Conservation (phyloP, 805 yeast species). For the Suhomyces pyralidae region DNA sequence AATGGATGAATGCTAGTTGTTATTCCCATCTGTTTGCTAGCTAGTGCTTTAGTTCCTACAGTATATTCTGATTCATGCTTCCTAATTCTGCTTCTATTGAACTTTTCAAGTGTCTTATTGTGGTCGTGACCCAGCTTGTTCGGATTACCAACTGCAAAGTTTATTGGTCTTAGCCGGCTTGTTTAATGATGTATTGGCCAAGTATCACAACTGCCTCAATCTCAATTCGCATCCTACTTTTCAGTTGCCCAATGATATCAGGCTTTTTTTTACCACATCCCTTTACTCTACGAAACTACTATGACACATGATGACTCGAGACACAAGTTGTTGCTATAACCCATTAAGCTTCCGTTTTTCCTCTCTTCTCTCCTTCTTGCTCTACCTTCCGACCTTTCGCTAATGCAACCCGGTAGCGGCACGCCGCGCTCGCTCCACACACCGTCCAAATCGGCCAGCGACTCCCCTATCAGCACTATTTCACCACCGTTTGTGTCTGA, state of each 20-base stretch:
- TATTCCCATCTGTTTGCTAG: background rate
- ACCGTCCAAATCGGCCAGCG: conserved; percentile 1
- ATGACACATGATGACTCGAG: background rate
- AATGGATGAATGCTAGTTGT: background rate
- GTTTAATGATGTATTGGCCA: too few species aligned
- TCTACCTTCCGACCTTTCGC: background rate
- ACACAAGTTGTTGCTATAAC: background rate
- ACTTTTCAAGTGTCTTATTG: too few species aligned
- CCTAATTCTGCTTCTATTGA: too few species aligned
- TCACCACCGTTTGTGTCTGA: conserved; percentile 1
- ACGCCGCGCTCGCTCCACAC: background rate
- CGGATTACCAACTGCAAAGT: too few species aligned
- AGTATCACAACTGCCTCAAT: background rate
- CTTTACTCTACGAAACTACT: background rate
- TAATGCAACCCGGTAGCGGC: background rate
- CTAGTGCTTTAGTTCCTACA: background rate
- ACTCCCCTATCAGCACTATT: background rate
- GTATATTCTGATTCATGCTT: background rate
- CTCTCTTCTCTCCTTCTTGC: background rate
- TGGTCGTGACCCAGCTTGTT: too few species aligned
- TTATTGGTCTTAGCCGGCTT: too few species aligned
- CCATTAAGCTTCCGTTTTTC: background rate
- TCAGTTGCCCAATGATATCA: background rate
- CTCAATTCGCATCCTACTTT: too few species aligned
- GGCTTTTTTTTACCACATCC: background rate